Conservation (phyloP, 371 early-diverging fungal species). For the Zancudomyces culisetae region DNA sequence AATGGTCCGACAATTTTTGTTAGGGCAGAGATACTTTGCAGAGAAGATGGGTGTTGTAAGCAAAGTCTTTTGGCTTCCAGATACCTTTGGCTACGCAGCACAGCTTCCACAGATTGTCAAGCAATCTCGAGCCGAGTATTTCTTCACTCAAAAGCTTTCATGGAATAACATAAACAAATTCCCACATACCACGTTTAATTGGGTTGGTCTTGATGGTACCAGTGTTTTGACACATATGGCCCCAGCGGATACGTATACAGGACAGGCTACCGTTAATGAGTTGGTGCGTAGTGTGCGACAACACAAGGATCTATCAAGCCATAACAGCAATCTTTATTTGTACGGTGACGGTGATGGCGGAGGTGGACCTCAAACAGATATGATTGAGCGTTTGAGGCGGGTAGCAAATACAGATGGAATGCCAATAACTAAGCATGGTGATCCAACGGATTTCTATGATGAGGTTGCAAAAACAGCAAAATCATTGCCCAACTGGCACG, state of each 20-base stretch:
- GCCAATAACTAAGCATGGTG: constrained; percentile 49
- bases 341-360: constrained; percentile 97
- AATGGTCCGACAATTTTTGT: constrained; percentile 78
- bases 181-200: constrained; percentile 83
- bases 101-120: constrained; percentile 84
- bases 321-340: constrained; percentile 62
- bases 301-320: constrained; percentile 60
- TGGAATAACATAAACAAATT: constrained; percentile 98
- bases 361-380: constrained; percentile 71
- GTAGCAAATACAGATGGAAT: constrained; percentile 54
- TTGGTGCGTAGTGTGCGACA: constrained; percentile 42
- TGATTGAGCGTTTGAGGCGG: constrained; percentile 67
- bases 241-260: constrained; percentile 64
- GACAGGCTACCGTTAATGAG: constrained; percentile 35
- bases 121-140: constrained; percentile 67
- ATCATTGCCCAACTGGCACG: constrained; percentile 67
- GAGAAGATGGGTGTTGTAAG: constrained; percentile 62
- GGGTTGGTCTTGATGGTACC: constrained; percentile 57
- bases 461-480: constrained; percentile 38
- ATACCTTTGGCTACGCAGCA: constrained; percentile 60
- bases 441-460: constrained; percentile 61
- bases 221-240: constrained; percentile 62
- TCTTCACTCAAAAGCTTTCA: constrained; percentile 93
- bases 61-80: constrained; percentile 88
- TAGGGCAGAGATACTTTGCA: constrained; percentile 75